These are phyloP conservation scores for Betula pendula DNA, from an alignment of 306 rosid genomes.

Conservation along the genomic window DNA sequence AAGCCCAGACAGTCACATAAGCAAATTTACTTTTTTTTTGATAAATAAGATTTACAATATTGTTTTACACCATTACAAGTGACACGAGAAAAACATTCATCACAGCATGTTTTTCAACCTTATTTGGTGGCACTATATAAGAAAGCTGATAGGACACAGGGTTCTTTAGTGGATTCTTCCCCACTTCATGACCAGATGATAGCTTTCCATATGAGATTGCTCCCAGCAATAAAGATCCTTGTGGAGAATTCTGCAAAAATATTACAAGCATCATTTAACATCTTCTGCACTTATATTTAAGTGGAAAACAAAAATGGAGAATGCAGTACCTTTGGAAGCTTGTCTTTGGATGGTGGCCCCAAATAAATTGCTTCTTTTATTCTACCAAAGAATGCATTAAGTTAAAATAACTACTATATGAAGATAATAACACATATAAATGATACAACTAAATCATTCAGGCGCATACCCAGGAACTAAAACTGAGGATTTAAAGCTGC, in stretches of 20 bases:
- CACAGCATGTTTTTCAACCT: slow-evolving; percentile 49
- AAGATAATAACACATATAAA: slow-evolving; percentile 22
- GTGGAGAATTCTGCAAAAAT: slow-evolving; percentile 63
- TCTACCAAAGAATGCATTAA: slow-evolving; percentile 42
- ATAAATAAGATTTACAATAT: too few relatives aligned
- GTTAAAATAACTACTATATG: slow-evolving; percentile 30
- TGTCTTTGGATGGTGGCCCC: slow-evolving; percentile 86
- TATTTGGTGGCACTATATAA: slow-evolving; percentile 84
- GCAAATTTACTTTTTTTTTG: too few relatives aligned
- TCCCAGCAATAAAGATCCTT: slow-evolving; percentile 83
- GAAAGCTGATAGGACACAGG: slow-evolving; percentile 66
- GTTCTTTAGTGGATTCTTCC: slow-evolving; percentile 62
- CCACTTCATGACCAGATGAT: slow-evolving; percentile 46
- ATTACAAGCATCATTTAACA: slow-evolving; percentile 11
- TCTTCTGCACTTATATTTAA: slow-evolving; percentile 14
- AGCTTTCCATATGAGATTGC: slow-evolving; percentile 85
- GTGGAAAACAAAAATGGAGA: slow-evolving; percentile 12
- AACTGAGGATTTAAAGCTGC: slow-evolving; percentile 68
- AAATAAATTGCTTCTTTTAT: slow-evolving; percentile 82
- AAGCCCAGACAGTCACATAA: background rate
- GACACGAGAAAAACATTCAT: slow-evolving; percentile 9
- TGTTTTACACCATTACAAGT: background rate
- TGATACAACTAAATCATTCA: slow-evolving; percentile 27
- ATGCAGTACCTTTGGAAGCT: slow-evolving; percentile 75
- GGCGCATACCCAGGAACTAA: slow-evolving; percentile 81